phyloP scores from a whole-genome alignment of 495 filamentous ascomycete genomes.

The Aspergillus saccharolyticus region DNA sequence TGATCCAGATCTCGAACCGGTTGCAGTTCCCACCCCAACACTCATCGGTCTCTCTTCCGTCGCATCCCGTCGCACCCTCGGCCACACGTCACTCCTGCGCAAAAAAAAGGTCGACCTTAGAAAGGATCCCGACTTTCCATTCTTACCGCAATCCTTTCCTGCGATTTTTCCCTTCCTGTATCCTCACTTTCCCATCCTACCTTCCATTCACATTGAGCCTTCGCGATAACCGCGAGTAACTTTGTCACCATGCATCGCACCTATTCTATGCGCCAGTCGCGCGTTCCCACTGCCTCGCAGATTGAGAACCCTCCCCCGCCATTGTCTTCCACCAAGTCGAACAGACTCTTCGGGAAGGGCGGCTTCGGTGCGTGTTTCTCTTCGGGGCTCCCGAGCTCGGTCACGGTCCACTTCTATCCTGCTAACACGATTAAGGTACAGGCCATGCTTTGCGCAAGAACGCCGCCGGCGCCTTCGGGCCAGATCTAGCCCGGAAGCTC shows the following conservation, averaged over 20 bases:
- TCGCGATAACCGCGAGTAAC: conserved; percentile 4
- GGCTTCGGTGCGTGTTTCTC: conserved; percentile 65
- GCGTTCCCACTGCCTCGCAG: conserved; percentile 86
- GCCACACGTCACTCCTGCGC: conserved; percentile 42
- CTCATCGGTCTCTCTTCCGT: conserved; percentile 24
- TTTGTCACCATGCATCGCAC: conserved; percentile 78
- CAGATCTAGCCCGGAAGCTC: conserved; percentile 94
- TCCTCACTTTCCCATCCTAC: conserved; percentile 16
- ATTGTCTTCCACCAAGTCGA: conserved; percentile 81
- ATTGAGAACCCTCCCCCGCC: conserved; percentile 92
- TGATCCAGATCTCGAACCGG: conserved; percentile 21
- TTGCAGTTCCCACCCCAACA: conserved; percentile 24
- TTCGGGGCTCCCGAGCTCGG: neutral
- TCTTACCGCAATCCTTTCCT: conserved; percentile 2
- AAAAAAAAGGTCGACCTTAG: conserved; percentile 16
- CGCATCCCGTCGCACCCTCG: conserved; percentile 25
- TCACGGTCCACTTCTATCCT: neutral
- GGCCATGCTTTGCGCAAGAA: conserved; percentile 93
- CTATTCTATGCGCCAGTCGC: conserved; percentile 96
- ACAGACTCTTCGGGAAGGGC: conserved; percentile 77
- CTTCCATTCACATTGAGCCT: conserved; percentile 2
- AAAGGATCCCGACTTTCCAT: conserved; percentile 17
- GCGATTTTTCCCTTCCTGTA: conserved; percentile 11
- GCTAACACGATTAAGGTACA: conserved; percentile 28
- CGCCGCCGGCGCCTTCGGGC: conserved; percentile 88